These are phyloP conservation scores for Penicillium brevicompactum DNA, from an alignment of 2,329 filamentous ascomycete genomes.

Conservation along the genomic window DNA sequence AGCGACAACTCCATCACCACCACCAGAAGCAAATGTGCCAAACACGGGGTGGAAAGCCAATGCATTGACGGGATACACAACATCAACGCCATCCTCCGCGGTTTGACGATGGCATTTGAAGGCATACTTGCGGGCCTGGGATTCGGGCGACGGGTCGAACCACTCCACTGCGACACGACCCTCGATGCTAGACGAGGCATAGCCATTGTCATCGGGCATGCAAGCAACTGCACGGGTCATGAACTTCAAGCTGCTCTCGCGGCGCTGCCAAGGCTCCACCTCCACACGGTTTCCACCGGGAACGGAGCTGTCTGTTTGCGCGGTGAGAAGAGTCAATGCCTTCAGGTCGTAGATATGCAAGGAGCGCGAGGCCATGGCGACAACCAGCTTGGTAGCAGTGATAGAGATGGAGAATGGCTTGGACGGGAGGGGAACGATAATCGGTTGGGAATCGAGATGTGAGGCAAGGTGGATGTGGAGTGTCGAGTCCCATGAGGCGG, in stretches of 20 bases:
- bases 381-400: conserved; percentile 83
- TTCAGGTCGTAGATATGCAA: conserved; percentile 92
- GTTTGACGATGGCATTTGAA: conserved; percentile 97
- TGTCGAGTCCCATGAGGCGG: conserved; percentile 90
- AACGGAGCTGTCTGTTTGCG: conserved; percentile 47
- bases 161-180: conserved; percentile 95
- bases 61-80: conserved; percentile 90
- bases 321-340: conserved; percentile 59
- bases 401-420: conserved; percentile 85
- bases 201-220: conserved; percentile 95
- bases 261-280: conserved; percentile 83
- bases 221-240: conserved; percentile 91
- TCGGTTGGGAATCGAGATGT: conserved; percentile 55
- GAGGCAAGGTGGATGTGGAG: conserved; percentile 76
- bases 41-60: conserved; percentile 81
- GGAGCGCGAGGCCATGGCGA: conserved; percentile 93
- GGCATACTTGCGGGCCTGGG: conserved; percentile 91
- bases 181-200: conserved; percentile 90
- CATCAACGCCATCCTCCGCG: conserved; percentile 63
- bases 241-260: conserved; percentile 93
- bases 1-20: conserved; percentile 88
- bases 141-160: conserved; percentile 88
- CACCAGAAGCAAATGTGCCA: conserved; percentile 85
- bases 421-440: conserved; percentile 71
- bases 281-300: conserved; percentile 44